phyloP scores from a whole-genome alignment of 768 basidiomycete genomes.

The Trametes cubensis region DNA sequence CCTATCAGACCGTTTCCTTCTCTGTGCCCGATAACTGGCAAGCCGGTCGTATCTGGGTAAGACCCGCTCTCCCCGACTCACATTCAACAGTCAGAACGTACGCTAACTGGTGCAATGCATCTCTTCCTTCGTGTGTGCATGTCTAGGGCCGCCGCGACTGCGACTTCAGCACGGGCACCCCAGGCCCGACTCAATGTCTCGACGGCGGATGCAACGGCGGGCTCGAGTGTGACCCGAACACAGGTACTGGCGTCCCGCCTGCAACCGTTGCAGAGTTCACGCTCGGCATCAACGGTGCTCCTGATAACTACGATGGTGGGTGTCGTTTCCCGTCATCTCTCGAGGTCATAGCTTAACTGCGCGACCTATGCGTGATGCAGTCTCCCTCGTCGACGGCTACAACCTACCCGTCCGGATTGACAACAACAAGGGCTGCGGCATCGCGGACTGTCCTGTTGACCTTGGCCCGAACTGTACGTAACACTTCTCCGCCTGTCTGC shows the following conservation, averaged over 20 bases:
- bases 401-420: constrained; percentile 39
- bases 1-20: constrained; percentile 32
- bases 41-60: constrained; percentile 41
- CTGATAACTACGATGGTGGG: constrained; percentile 42
- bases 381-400: constrained; percentile 39
- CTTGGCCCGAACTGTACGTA: constrained; percentile 42
- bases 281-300: constrained; percentile 29
- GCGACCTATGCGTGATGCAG: constrained; percentile 7
- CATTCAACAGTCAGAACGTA: too few relatives aligned
- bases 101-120: neutral
- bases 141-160: constrained; percentile 38
- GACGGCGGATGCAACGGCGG: constrained; percentile 46
- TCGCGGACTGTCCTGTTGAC: constrained; percentile 40
- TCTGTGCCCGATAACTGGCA: constrained; percentile 41
- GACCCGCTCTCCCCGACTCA: neutral
- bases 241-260: constrained; percentile 43
- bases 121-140: neutral
- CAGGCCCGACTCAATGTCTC: constrained; percentile 38
- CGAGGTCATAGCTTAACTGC: neutral
- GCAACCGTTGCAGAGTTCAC: constrained; percentile 42
- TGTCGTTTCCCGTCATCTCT: too few relatives aligned
- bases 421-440: constrained; percentile 36
- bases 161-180: constrained; percentile 36
- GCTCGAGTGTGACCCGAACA: constrained; percentile 39
- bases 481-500: neutral